phyloP scores from a whole-genome alignment of 2,329 filamentous ascomycete genomes.

The Biscogniauxia mediterranea region DNA sequence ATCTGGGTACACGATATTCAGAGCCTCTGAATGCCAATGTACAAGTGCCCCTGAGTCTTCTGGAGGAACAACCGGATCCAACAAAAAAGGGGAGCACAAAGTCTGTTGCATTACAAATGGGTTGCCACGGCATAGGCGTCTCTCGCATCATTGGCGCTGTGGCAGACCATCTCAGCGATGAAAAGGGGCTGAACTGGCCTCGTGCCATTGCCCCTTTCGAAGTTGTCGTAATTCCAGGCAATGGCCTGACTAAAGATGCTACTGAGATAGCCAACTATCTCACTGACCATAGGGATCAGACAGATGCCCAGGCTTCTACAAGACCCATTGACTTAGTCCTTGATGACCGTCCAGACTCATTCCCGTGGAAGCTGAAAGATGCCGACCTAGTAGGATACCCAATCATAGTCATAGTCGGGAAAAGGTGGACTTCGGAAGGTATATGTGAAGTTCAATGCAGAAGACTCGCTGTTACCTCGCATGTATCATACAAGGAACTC shows the following conservation, averaged over 20 bases:
- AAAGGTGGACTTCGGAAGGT: slow-evolving; percentile 57
- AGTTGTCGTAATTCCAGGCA: slow-evolving; percentile 60
- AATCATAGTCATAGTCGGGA: slow-evolving; percentile 75
- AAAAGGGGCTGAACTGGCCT: slow-evolving; percentile 83
- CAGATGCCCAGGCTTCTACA: slow-evolving; percentile 1
- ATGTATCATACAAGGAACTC: slow-evolving; percentile 52
- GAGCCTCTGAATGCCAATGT: slow-evolving; percentile 67
- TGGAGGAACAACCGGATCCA: slow-evolving; percentile 12
- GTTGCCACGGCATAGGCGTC: slow-evolving; percentile 92
- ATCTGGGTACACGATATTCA: slow-evolving; percentile 87
- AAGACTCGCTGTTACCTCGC: slow-evolving; percentile 59
- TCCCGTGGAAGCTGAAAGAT: slow-evolving; percentile 87
- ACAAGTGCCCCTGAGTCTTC: slow-evolving; percentile 36
- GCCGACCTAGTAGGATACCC: slow-evolving; percentile 90
- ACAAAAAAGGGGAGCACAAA: slow-evolving; percentile 23
- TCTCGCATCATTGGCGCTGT: slow-evolving; percentile 87
- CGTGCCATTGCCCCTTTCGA: slow-evolving; percentile 82
- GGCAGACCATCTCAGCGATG: slow-evolving; percentile 71
- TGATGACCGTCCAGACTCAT: slow-evolving; percentile 67
- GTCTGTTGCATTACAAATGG: slow-evolving; percentile 77
- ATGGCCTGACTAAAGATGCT: slow-evolving; percentile 46
- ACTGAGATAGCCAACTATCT: slow-evolving; percentile 64
- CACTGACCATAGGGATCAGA: slow-evolving; percentile 15
- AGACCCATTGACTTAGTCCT: slow-evolving; percentile 61
- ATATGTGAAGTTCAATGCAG: slow-evolving; percentile 79